Base-by-base conservation (phyloP, 2,329 filamentous ascomycete species). In the Venturia asperata region DNA sequence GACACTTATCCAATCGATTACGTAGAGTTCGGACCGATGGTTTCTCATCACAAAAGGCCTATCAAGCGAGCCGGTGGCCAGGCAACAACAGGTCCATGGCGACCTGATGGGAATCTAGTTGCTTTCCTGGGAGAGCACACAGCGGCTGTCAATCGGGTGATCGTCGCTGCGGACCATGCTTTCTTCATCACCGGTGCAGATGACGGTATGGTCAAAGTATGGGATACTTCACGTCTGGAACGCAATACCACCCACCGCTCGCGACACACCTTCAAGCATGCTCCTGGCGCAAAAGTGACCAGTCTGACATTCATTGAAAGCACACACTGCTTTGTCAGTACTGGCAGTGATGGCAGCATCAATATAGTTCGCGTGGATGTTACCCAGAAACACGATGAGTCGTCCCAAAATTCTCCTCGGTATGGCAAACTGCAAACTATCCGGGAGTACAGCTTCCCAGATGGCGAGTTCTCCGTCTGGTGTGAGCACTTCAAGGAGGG, bases 161-260 rank as follows among this genome's bases (percentile, higher is more conserved):
- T 89, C 1, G 85, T 91, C 9, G 88, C 94, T 1, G 91, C 93
- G 0, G 94, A 99, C 72, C 93, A 99, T 74, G 80, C 87, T 5
- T 99, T 99, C 77, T 99, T 99, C 75, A 83, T 97, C 65, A 97
- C 94, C 0, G 93, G 87, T 7, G 93, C 92, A 11, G 91, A 96
- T 71, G 94, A 99, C 75, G 91, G 94, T 2, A 86, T 85, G 7
- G 90, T 97, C 65, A 96, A 91, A 72, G 83, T 99, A 5, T 99
- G 94, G 94, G 94, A 99, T 76, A 89, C 91, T 34, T 87, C 87
- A 34, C 85, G 94, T 30, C 82, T 99, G 7, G 94, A 99, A 76
- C 88, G 92, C 56, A 97, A 97, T 73, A 86, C 97, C 62, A 89
- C 90, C 0, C 89, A 96, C 71, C 86, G 92, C 55, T 92, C 94